Evolutionary conservation across 306 rosid species (phyloP).

Genomic region (Vachellia pachyceras): DNA sequence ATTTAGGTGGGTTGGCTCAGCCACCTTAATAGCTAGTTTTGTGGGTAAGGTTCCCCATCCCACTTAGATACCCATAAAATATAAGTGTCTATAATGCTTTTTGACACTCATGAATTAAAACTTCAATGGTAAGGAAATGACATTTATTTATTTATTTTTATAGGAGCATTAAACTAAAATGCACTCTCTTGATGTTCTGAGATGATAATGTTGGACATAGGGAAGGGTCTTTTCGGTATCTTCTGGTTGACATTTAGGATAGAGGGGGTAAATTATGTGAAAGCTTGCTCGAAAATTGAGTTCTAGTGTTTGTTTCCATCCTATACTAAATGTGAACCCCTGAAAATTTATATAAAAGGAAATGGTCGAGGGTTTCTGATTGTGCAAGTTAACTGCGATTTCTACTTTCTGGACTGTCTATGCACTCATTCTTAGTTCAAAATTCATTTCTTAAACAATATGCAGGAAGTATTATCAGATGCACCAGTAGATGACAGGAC

Average conservation of each 20-base stretch:
- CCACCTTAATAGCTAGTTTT: no score
- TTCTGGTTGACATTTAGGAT: no score
- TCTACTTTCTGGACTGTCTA: conserved; percentile 29
- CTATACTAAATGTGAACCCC: conserved; percentile 26
- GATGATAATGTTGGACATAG: not conserved
- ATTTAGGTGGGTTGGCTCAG: no score
- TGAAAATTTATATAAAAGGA: conserved; percentile 13
- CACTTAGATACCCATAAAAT: not conserved
- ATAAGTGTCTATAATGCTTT: not conserved
- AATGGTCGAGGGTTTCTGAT: conserved; percentile 28
- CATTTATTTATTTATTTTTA: not conserved
- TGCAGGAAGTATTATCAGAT: conserved; percentile 88
- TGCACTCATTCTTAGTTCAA: conserved; percentile 34
- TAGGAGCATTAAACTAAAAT: conserved; percentile 25
- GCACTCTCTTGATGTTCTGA: conserved; percentile 30
- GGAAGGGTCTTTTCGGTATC: no score
- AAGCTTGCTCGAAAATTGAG: no score
- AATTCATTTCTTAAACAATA: conserved; percentile 32
- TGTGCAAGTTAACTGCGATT: not conserved
- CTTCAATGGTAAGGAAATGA: not conserved
- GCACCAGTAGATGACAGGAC: conserved; percentile 71
- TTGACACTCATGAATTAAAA: conserved; percentile 3
- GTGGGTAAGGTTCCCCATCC: no score
- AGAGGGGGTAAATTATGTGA: no score
- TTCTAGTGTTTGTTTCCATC: no score